Conservation (phyloP, 495 filamentous ascomycete genomes). For the Xylaria telfairii region DNA sequence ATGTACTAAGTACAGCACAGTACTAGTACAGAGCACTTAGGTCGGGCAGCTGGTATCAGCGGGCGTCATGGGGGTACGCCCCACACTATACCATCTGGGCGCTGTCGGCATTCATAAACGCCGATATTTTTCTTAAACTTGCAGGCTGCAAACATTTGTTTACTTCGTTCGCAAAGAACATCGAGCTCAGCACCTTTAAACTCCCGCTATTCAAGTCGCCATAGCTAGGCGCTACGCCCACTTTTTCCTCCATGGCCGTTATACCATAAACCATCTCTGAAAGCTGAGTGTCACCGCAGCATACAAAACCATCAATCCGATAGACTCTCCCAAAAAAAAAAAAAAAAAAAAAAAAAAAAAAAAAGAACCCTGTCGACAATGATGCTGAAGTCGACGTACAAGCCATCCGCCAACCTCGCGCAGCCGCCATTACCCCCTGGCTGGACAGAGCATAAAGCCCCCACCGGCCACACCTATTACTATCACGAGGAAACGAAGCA, state of each 20-base stretch:
- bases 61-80: not conserved
- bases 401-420: slow-evolving; percentile 45
- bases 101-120: not conserved
- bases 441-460: slow-evolving; percentile 94
- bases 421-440: slow-evolving; percentile 72
- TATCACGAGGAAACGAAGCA: slow-evolving; percentile 85
- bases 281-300: not conserved
- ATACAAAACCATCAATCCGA: slow-evolving; percentile 1
- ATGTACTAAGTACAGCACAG: too few relatives aligned
- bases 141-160: not conserved
- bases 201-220: not conserved
- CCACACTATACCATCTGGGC: too few relatives aligned
- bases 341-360: too few relatives aligned
- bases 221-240: not conserved
- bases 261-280: not conserved
- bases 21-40: too few relatives aligned
- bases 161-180: too few relatives aligned
- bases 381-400: slow-evolving; percentile 72
- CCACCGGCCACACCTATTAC: slow-evolving; percentile 87
- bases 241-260: not conserved
- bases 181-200: not conserved
- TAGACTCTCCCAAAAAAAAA: not conserved
- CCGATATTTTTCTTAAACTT: not conserved
- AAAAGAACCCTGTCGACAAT: not conserved
- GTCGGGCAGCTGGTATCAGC: not conserved